These are phyloP conservation scores for Arabidopsis lyrata DNA, from an alignment of 441 rosid species.

Conservation along the genomic window DNA sequence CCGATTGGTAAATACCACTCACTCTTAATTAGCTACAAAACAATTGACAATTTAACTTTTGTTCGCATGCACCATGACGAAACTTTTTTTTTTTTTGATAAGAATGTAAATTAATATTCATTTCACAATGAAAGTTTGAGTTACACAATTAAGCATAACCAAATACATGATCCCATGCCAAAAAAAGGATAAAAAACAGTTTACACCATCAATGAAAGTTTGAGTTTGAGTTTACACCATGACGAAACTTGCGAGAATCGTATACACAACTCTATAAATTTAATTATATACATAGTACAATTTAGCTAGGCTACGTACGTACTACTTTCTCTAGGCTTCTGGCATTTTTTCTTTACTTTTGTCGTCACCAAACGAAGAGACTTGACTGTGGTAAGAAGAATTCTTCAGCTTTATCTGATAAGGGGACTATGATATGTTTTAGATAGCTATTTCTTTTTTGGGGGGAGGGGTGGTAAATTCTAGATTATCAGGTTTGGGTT, in stretches of 20 bases:
- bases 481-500: neutral
- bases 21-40: neutral
- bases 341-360: neutral
- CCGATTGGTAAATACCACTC: too few species aligned
- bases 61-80: constrained; percentile 13
- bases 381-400: constrained; percentile 22
- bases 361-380: constrained; percentile 18
- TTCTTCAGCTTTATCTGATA: constrained; percentile 13
- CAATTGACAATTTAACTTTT: constrained; percentile 11
- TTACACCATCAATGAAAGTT: too few species aligned
- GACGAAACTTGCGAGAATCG: constrained; percentile 3
- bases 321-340: neutral
- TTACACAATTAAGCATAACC: too few species aligned
- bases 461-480: neutral
- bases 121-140: too few species aligned
- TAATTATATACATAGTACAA: neutral
- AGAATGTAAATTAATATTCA: too few species aligned
- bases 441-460: neutral
- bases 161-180: too few species aligned
- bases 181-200: too few species aligned
- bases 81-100: too few species aligned
- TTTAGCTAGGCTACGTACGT: constrained; percentile 9
- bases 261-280: neutral
- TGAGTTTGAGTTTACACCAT: too few species aligned
- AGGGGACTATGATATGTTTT: constrained; percentile 4